Evolutionary conservation across 2,329 filamentous ascomycete species (phyloP).

Genomic region (Knoxdaviesia proteae): DNA sequence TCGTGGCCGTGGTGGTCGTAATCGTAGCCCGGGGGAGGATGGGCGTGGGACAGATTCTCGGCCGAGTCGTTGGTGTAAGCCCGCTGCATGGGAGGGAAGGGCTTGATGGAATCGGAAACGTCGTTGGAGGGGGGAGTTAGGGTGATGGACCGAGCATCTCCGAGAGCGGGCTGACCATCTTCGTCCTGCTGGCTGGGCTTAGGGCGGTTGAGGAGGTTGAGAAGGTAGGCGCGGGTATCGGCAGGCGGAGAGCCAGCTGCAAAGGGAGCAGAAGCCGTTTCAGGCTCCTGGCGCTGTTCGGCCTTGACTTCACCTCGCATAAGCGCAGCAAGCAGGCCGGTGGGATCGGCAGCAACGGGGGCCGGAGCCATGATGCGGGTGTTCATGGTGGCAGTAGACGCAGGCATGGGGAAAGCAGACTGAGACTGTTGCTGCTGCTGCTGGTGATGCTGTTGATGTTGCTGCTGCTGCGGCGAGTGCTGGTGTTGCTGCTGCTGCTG

Average conservation of each 20-base stretch:
- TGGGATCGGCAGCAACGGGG: slow-evolving; percentile 32
- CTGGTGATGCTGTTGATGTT: slow-evolving; percentile 8
- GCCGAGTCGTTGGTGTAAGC: slow-evolving; percentile 5
- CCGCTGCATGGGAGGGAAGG: slow-evolving; percentile 5
- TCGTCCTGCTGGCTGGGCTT: slow-evolving; percentile 42
- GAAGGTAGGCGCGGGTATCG: slow-evolving; percentile 66
- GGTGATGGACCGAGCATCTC: slow-evolving; percentile 16
- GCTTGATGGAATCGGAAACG: not conserved
- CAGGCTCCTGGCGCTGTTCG: slow-evolving; percentile 12
- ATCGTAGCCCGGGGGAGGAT: slow-evolving; percentile 7
- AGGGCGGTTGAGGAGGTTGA: slow-evolving; percentile 66
- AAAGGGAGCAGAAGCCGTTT: slow-evolving; percentile 5
- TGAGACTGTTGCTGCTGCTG: slow-evolving; percentile 6
- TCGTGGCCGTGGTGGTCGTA: slow-evolving; percentile 8
- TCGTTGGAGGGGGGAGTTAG: slow-evolving; percentile 21
- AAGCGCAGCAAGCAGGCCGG: slow-evolving; percentile 35
- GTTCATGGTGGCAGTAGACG: slow-evolving; percentile 11
- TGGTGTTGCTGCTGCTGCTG: slow-evolving; percentile 8
- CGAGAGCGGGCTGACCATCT: slow-evolving; percentile 8
- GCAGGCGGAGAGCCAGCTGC: slow-evolving; percentile 24
- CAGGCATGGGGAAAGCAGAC: slow-evolving; percentile 8
- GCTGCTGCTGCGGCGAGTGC: slow-evolving; percentile 8
- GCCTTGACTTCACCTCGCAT: slow-evolving; percentile 29
- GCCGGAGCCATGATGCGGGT: slow-evolving; percentile 32
- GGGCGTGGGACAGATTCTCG: slow-evolving; percentile 4